Conservation (phyloP, 192 early-diverging fungal species). For the Mortierella claussenii region DNA sequence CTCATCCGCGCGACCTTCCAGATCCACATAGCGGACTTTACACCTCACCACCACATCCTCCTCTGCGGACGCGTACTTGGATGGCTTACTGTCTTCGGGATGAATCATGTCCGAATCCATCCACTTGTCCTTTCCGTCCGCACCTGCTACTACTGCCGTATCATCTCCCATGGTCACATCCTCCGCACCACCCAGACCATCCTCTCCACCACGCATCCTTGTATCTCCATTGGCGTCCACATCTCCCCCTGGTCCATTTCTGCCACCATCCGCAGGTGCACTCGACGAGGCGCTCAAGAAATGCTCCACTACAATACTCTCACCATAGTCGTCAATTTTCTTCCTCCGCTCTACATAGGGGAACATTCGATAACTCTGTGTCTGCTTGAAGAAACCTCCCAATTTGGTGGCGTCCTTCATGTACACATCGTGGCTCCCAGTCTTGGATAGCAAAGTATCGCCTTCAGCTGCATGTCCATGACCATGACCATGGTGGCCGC, state of each 20-base stretch:
- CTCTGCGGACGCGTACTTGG: constrained; percentile 78
- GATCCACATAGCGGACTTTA: constrained; percentile 85
- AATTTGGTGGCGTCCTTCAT: constrained; percentile 79
- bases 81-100: constrained; percentile 73
- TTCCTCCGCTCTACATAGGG: constrained; percentile 85
- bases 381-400: constrained; percentile 81
- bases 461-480: constrained; percentile 11
- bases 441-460: constrained; percentile 36
- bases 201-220: constrained; percentile 35
- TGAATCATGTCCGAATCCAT: constrained; percentile 62
- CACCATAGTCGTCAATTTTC: constrained; percentile 93
- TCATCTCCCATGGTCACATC: constrained; percentile 5
- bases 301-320: constrained; percentile 76
- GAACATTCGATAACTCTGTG: constrained; percentile 88
- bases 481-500: too few species aligned
- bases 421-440: constrained; percentile 76
- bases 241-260: constrained; percentile 16
- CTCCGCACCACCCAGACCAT: too few species aligned
- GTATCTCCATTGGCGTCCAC: constrained; percentile 38
- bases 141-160: constrained; percentile 3
- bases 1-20: constrained; percentile 93
- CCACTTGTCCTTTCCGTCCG: constrained; percentile 51
- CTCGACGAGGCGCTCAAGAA: constrained; percentile 51
- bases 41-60: constrained; percentile 74
- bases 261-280: constrained; percentile 9